These are phyloP conservation scores for Psophocarpus tetragonolobus DNA, from an alignment of 306 rosid genomes.

Conservation along the genomic window DNA sequence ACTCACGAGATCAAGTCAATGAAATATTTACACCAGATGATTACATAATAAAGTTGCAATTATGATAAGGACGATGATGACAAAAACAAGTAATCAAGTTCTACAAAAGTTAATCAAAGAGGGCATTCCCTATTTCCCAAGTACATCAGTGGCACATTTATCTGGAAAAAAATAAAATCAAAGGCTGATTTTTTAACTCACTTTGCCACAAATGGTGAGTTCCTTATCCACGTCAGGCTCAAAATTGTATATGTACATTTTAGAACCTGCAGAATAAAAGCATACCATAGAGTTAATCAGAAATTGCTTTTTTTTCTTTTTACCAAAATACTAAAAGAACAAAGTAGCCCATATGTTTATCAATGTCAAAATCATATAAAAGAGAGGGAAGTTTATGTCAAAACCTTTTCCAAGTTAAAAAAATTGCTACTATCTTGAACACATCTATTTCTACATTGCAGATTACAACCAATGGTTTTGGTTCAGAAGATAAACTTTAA, in stretches of 20 bases:
- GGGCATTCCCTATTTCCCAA: constrained; percentile 3
- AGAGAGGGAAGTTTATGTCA: constrained; percentile 5
- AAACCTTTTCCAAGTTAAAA: constrained; percentile 12
- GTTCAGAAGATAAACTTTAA: constrained; percentile 6
- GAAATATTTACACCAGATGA: constrained; percentile 13
- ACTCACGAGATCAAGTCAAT: background rate
- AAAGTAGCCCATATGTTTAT: constrained; percentile 15
- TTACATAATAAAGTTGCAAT: background rate
- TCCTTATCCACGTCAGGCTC: constrained; percentile 87
- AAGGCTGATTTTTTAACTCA: constrained; percentile 29
- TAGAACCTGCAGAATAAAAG: constrained; percentile 64
- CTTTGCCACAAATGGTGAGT: constrained; percentile 77
- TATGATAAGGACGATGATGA: background rate
- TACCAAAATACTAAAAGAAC: constrained; percentile 2
- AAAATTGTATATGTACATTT: constrained; percentile 56
- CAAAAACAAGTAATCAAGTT: background rate
- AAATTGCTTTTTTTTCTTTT: background rate
- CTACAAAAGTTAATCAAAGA: constrained; percentile 13
- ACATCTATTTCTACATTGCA: constrained; percentile 4
- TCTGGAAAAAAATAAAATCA: constrained; percentile 7
- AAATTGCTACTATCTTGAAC: background rate
- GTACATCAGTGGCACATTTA: constrained; percentile 23
- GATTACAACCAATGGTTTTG: constrained; percentile 6
- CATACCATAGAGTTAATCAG: background rate
- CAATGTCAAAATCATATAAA: constrained; percentile 12